Evolutionary conservation across 225 moss, liverwort and hornwort species (phyloP), one percentile per base, ranked within the genome.

Genomic region (Anthoceros angustus): DNA sequence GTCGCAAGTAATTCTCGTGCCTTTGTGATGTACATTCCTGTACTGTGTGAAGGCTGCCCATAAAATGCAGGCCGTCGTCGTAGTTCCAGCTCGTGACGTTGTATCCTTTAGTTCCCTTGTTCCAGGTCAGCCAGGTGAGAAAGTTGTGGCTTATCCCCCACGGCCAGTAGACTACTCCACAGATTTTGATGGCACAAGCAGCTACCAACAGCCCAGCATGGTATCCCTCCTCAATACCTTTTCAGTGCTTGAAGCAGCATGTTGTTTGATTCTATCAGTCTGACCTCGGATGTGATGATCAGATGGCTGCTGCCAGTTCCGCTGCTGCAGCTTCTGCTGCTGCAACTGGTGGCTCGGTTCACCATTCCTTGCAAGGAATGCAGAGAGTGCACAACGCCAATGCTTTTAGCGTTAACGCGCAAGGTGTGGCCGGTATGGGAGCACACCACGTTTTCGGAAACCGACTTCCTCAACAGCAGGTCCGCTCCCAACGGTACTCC

Each of bases 121-220:
- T 62, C 84, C 98, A 61, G 85, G 71, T 38, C 85, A 78, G 65
- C 77, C 73, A 45, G 79, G 85, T 40, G 89, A 81, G 42, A 92
- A 98, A 79, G 79, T 83, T 71, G 89, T 98, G 65, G 73, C 68
- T 5, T 98, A 98, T 74, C 98, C 98, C 64, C 72, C 79, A 42
- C 87, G 92, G 42, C 98, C 89, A 39, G 98, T 98, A 64, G 98
- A 98, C 73, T 79, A 73, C 45, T 98, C 98, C 41, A 86, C 92
- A 14, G 98, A 98, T 72, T 98, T 98, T 62, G 98, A 98, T 65
- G 89, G 98, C 66, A 86, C 87, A 32, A 72, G 23, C 23, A 55
- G 23, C 55, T 55, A 18, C 23, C 55, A 55, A 23, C 55, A 55
- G 55, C 55, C 55, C n/a, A 55, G n/a, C n/a, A 55, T 55, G 55